phyloP scores from a whole-genome alignment of 805 yeast genomes.

The Lipomyces sp. region DNA sequence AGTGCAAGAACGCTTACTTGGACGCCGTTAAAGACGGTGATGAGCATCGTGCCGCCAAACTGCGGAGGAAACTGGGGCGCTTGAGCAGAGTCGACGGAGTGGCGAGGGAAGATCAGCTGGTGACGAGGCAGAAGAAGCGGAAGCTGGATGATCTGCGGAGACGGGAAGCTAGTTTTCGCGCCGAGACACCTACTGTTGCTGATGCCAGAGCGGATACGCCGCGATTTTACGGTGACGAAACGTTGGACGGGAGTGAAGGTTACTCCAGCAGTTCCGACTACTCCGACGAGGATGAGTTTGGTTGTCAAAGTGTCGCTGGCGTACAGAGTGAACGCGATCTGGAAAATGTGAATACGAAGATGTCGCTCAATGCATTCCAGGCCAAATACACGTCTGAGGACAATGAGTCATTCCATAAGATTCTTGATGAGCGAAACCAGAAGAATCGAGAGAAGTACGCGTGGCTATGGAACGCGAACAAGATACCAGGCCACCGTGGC shows the following conservation, averaged over 20 bases:
- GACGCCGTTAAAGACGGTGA: conserved; percentile 28
- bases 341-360: conserved; percentile 8
- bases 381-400: conserved; percentile 43
- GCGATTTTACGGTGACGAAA: background rate
- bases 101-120: conserved; percentile 9
- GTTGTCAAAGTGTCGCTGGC: background rate
- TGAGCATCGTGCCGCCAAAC: conserved; percentile 7
- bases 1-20: conserved; percentile 21
- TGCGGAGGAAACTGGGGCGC: conserved; percentile 20
- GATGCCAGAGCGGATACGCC: conserved; percentile 23
- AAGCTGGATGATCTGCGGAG: background rate
- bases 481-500: conserved; percentile 16
- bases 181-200: conserved; percentile 11
- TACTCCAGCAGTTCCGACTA: background rate
- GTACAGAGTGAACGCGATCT: background rate
- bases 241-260: conserved; percentile 1
- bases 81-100: conserved; percentile 23
- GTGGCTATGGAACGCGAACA: conserved; percentile 39
- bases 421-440: conserved; percentile 38
- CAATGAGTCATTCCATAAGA: conserved; percentile 41
- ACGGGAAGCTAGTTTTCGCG: conserved; percentile 1
- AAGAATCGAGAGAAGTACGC: conserved; percentile 32
- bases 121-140: background rate
- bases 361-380: conserved; percentile 40
- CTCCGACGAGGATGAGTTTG: background rate